Evolutionary conservation across 331 rosid species (phyloP).

Genomic region (Quercus lobata): DNA sequence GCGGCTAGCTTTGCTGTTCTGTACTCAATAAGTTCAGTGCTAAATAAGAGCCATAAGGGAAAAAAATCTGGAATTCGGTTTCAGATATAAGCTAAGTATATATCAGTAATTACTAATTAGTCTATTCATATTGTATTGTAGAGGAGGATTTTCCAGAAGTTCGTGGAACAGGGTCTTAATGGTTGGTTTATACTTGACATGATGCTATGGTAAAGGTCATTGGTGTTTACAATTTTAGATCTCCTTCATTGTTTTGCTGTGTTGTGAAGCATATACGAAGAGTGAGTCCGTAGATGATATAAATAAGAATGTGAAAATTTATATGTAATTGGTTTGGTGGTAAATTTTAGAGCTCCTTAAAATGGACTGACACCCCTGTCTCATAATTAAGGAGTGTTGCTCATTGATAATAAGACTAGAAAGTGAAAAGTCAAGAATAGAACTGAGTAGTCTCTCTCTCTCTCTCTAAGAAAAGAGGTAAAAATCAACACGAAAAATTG

Average conservation of each 20-base stretch:
- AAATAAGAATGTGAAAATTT: neutral
- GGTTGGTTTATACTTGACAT: too few relatives aligned
- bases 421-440: neutral
- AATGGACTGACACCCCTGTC: too few relatives aligned
- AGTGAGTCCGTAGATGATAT: neutral
- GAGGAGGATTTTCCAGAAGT: too few relatives aligned
- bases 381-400: too few relatives aligned
- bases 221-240: neutral
- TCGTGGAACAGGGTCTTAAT: too few relatives aligned
- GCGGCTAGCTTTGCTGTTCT: constrained; percentile 49
- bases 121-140: neutral
- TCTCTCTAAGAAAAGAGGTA: too few relatives aligned
- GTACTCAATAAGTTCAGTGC: constrained; percentile 8
- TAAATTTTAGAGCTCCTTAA: too few relatives aligned
- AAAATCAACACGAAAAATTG: too few relatives aligned
- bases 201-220: too few relatives aligned
- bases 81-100: neutral
- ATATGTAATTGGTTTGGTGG: too few relatives aligned
- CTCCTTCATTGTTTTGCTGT: too few relatives aligned
- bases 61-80: neutral
- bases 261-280: neutral
- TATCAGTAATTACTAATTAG: neutral
- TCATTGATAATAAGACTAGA: too few relatives aligned
- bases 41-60: neutral
- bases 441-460: neutral